Evolutionary conservation across 2,329 filamentous ascomycete genomes (phyloP).

Genomic region (Monosporascus sp.): DNA sequence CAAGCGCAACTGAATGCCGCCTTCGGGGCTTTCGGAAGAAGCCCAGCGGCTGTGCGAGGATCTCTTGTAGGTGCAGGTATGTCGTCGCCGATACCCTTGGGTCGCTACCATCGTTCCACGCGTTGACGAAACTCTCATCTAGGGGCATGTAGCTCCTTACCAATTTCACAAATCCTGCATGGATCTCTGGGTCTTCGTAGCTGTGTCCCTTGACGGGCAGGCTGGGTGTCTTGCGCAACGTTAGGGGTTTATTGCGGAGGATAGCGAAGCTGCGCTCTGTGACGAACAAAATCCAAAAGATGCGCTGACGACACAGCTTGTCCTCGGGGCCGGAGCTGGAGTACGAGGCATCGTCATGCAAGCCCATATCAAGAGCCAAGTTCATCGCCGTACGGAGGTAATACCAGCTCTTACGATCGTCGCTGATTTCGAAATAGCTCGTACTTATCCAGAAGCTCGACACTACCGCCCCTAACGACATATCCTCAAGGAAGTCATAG

Average conservation of each 20-base stretch:
- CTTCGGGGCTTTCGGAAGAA: conserved; percentile 21
- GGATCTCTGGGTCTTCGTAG: conserved; percentile 47
- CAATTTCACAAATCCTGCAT: conserved; percentile 55
- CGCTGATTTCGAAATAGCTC: conserved; percentile 56
- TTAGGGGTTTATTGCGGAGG: conserved; percentile 58
- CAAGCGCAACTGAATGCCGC: background rate
- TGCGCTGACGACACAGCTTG: conserved; percentile 46
- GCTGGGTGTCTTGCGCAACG: conserved; percentile 53
- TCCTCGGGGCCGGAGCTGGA: conserved; percentile 43
- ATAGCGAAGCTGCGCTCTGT: conserved; percentile 60
- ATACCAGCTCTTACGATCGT: conserved; percentile 57
- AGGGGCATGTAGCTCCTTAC: conserved; percentile 58
- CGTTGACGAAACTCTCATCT: conserved; percentile 57
- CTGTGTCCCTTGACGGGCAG: conserved; percentile 47
- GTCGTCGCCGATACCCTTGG: conserved; percentile 29
- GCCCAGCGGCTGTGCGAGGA: conserved; percentile 27
- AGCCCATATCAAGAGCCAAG: conserved; percentile 51
- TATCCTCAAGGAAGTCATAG: conserved; percentile 53
- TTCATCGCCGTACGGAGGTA: conserved; percentile 58
- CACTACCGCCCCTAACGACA: conserved; percentile 50
- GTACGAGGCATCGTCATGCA: conserved; percentile 55
- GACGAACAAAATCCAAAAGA: conserved; percentile 60
- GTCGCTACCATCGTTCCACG: conserved; percentile 56
- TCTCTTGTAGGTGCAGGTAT: conserved; percentile 30
- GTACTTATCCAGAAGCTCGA: conserved; percentile 59